A percentile compares a stretch with the other conserved stretches of the same genome.
These are phyloP conservation scores for Mycena venus DNA, from an alignment of 768 basidiomycete species.

Conservation along the genomic window DNA sequence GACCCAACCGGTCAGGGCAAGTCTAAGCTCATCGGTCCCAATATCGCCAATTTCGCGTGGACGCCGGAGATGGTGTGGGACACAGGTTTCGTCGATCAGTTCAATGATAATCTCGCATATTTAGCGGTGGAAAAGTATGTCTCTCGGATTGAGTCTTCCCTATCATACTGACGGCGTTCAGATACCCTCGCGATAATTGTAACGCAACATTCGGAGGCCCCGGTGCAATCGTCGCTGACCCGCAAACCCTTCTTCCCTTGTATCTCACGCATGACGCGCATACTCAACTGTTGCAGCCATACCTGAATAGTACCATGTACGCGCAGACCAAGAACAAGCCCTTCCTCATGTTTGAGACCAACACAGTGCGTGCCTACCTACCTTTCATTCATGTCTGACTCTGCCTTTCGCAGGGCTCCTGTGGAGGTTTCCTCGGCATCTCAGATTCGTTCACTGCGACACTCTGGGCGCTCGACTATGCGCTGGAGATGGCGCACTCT, in stretches of 20 bases:
- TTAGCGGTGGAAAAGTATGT: slow-evolving; percentile 71
- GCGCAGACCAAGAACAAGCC: too few species aligned
- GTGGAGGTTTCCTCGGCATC: slow-evolving; percentile 57
- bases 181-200: slow-evolving; percentile 42
- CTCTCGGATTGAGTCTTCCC: background rate
- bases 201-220: background rate
- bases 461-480: slow-evolving; percentile 59
- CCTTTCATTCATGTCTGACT: too few species aligned
- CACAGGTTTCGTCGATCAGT: slow-evolving; percentile 63
- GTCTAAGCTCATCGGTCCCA: slow-evolving; percentile 72
- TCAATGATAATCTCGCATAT: slow-evolving; percentile 54
- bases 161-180: slow-evolving; percentile 13
- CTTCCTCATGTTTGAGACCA: too few species aligned
- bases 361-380: too few species aligned
- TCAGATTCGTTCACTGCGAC: too few species aligned
- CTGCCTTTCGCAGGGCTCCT: too few species aligned
- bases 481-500: slow-evolving; percentile 51
- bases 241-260: too few species aligned
- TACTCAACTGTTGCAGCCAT: slow-evolving; percentile 6
- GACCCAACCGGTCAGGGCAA: slow-evolving; percentile 51
- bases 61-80: slow-evolving; percentile 60
- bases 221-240: too few species aligned
- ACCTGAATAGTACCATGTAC: slow-evolving; percentile 23
- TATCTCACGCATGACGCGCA: too few species aligned
- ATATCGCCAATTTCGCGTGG: slow-evolving; percentile 70